Percentiles rank a stretch among this genome's conserved stretches.
Evolutionary conservation across 2,329 filamentous ascomycete genomes (phyloP).

Genomic region (Alternaria triticimaculans): DNA sequence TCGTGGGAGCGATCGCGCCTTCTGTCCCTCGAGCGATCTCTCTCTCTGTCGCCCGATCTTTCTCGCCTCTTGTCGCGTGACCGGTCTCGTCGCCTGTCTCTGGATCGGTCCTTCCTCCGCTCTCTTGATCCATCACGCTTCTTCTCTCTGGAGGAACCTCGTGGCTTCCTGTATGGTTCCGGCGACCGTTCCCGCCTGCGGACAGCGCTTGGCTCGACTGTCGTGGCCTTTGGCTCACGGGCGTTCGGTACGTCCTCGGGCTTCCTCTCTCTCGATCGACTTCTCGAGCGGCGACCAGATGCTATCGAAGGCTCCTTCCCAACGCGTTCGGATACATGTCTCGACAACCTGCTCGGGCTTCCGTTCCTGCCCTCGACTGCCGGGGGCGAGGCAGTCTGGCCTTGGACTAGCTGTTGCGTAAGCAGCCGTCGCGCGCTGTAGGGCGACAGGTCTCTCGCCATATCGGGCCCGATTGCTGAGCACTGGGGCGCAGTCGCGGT

Average conservation of each 20-base stretch:
- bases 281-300: constrained; percentile 22
- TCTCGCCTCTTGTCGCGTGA: constrained; percentile 25
- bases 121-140: constrained; percentile 19
- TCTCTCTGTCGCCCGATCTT: constrained; percentile 6
- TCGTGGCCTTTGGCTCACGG: constrained; percentile 18
- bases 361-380: constrained; percentile 21
- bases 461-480: constrained; percentile 13
- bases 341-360: constrained; percentile 15
- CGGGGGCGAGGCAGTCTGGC: constrained; percentile 20
- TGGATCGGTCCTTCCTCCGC: constrained; percentile 15
- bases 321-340: constrained; percentile 16
- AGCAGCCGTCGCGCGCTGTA: constrained; percentile 41
- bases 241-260: constrained; percentile 20
- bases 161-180: constrained; percentile 38
- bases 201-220: constrained; percentile 14
- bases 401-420: constrained; percentile 33
- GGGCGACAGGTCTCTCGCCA: constrained; percentile 41
- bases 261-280: constrained; percentile 18
- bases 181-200: constrained; percentile 29
- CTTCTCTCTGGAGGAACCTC: constrained; percentile 22
- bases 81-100: constrained; percentile 22
- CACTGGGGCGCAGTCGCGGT: constrained; percentile 6
- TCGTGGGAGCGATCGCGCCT: constrained; percentile 26
- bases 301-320: constrained; percentile 15
- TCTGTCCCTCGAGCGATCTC: constrained; percentile 26